Conservation (phyloP, 108 stramenopile species). For the Cyclostephanos tholiformis region DNA sequence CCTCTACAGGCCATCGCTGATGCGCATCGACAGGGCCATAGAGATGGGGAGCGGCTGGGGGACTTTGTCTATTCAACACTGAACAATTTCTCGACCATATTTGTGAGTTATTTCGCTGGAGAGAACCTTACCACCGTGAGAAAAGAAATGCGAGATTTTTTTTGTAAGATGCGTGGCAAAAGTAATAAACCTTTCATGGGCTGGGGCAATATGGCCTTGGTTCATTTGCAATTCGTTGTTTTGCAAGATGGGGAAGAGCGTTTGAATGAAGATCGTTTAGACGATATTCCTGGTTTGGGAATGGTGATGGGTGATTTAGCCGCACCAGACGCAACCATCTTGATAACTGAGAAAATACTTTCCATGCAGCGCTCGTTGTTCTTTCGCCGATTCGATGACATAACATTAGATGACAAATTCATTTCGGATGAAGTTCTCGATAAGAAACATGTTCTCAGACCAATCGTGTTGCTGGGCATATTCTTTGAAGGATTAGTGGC, state of each 20-base stretch:
- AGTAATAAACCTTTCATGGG: not conserved
- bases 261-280: not conserved
- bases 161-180: not conserved
- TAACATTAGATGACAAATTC: not conserved
- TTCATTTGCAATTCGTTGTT: conserved; percentile 1
- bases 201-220: not conserved
- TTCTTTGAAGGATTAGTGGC: conserved; percentile 19
- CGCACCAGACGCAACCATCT: not conserved
- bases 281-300: not conserved
- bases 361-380: conserved; percentile 6
- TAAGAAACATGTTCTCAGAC: not conserved
- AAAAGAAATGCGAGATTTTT: conserved; percentile 7
- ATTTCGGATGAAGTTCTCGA: not conserved
- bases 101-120: conserved; percentile 20
- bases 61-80: not conserved
- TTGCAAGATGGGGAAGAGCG: not conserved
- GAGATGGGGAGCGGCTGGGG: conserved; percentile 10
- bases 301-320: not conserved
- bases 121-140: not conserved
- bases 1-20: conserved; percentile 21
- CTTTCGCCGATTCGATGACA: conserved; percentile 10
- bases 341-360: not conserved
- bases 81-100: not conserved
- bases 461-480: not conserved
- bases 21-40: conserved; percentile 7